A percentile compares a stretch with the other conserved stretches of the same genome.
These are phyloP conservation scores for Phytophthora brassicae DNA, from an alignment of 352 stramenopile genomes.

Conservation along the genomic window DNA sequence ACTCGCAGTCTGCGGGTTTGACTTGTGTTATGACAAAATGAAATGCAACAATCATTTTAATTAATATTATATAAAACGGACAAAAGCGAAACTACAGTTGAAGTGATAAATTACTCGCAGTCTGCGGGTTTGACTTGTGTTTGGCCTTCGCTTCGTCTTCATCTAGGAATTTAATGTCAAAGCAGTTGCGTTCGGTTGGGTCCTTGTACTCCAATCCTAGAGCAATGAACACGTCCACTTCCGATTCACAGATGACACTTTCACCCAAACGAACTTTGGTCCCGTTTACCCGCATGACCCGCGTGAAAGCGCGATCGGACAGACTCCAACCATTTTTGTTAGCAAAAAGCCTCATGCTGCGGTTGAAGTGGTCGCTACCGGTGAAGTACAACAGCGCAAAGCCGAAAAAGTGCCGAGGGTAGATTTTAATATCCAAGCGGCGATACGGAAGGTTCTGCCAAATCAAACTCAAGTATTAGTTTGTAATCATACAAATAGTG, in stretches of 20 bases:
- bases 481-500: background rate
- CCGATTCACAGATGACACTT: slow-evolving; percentile 73
- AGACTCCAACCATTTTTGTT: slow-evolving; percentile 80
- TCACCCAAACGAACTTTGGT: slow-evolving; percentile 65
- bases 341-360: slow-evolving; percentile 79
- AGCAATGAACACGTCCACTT: slow-evolving; percentile 86
- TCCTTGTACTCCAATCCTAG: slow-evolving; percentile 86
- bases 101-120: background rate
- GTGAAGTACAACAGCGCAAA: slow-evolving; percentile 92
- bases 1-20: too few relatives aligned
- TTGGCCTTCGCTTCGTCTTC: slow-evolving; percentile 70
- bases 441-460: slow-evolving; percentile 51
- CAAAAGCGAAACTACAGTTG: too few relatives aligned
- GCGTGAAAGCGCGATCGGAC: slow-evolving; percentile 70
- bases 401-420: slow-evolving; percentile 73
- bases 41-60: too few relatives aligned
- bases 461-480: background rate
- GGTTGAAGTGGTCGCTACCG: slow-evolving; percentile 91
- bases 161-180: slow-evolving; percentile 80
- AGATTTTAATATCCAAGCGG: slow-evolving; percentile 88
- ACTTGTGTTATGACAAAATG: too few relatives aligned
- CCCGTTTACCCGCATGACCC: slow-evolving; percentile 54
- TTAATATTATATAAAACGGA: too few relatives aligned
- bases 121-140: slow-evolving; percentile 18
- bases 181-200: slow-evolving; percentile 73